A percentile compares a stretch with the other conserved stretches of the same genome.
These are phyloP conservation scores for Mucor saturninus DNA, from an alignment of 371 early-diverging fungal genomes.

Conservation along the genomic window DNA sequence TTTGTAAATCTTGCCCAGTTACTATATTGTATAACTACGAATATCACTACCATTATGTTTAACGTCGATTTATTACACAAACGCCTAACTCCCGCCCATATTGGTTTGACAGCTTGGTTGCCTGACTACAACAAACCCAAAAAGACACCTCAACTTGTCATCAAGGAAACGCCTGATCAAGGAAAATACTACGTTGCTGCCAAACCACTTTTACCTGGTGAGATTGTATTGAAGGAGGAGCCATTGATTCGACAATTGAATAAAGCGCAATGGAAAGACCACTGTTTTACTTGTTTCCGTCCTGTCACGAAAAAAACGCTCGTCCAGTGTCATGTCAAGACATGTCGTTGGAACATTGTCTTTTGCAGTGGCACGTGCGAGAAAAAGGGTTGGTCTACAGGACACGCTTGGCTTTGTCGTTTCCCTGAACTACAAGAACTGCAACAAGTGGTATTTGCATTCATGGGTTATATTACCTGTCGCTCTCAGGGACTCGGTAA, in stretches of 20 bases:
- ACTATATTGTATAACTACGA: not conserved
- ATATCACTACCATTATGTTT: not conserved
- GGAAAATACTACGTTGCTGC: slow-evolving; percentile 12
- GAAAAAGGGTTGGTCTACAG: slow-evolving; percentile 14
- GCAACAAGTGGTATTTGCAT: slow-evolving; percentile 21
- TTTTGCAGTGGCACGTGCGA: slow-evolving; percentile 31
- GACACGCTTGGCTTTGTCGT: slow-evolving; percentile 26
- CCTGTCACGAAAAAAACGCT: not conserved
- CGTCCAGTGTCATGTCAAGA: slow-evolving; percentile 6
- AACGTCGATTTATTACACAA: not conserved
- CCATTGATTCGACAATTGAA: slow-evolving; percentile 32
- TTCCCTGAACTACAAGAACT: slow-evolving; percentile 21
- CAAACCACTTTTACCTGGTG: slow-evolving; percentile 7
- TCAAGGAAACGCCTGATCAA: not conserved
- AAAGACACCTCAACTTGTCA: not conserved
- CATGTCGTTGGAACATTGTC: slow-evolving; percentile 14
- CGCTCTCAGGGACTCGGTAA: slow-evolving; percentile 8
- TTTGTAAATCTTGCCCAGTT: too few species aligned
- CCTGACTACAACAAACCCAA: not conserved
- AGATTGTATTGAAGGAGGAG: slow-evolving; percentile 15
- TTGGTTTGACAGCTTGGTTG: slow-evolving; percentile 4
- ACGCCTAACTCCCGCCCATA: slow-evolving; percentile 25
- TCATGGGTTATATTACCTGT: slow-evolving; percentile 27
- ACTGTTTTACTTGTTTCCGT: slow-evolving; percentile 28
- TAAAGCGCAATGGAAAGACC: not conserved